These are phyloP conservation scores for Wickerhamomyces bovis DNA, from an alignment of 805 yeast genomes.

Conservation along the genomic window DNA sequence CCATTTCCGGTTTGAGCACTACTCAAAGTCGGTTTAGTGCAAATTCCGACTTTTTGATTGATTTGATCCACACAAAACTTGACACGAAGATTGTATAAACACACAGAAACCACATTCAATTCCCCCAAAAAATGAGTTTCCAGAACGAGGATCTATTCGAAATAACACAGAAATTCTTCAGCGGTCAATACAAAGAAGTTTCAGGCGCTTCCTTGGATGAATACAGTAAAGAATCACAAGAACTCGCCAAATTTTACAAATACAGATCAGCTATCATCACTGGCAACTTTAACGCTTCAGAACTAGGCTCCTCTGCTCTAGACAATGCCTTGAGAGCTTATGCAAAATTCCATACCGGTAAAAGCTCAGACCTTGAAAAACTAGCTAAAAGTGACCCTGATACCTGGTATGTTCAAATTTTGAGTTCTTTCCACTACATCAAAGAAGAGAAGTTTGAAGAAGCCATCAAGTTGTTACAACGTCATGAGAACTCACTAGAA, in stretches of 20 bases:
- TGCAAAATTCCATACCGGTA: neutral
- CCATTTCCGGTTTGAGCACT: neutral
- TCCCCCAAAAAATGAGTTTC: neutral
- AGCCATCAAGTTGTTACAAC: slow-evolving; percentile 34
- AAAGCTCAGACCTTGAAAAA: neutral
- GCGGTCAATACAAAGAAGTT: neutral
- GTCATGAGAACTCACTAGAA: slow-evolving; percentile 35
- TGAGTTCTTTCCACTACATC: slow-evolving; percentile 38
- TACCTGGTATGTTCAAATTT: slow-evolving; percentile 21
- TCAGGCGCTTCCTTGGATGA: neutral
- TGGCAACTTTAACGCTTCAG: neutral
- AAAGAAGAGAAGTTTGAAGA: slow-evolving; percentile 34
- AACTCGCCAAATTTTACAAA: neutral
- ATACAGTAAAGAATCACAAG: neutral
- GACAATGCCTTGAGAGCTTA: neutral
- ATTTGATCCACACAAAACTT: neutral
- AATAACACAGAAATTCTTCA: neutral
- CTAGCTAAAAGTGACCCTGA: neutral
- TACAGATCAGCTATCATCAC: neutral
- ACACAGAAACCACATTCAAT: neutral
- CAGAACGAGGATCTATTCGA: neutral
- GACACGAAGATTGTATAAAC: neutral
- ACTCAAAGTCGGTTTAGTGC: neutral
- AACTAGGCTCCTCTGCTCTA: neutral
- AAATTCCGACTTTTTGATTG: neutral